A percentile compares a stretch with the other conserved stretches of the same genome.
These are phyloP conservation scores for Mucor lusitanicus DNA, from an alignment of 371 early-diverging fungal genomes.

Conservation along the genomic window DNA sequence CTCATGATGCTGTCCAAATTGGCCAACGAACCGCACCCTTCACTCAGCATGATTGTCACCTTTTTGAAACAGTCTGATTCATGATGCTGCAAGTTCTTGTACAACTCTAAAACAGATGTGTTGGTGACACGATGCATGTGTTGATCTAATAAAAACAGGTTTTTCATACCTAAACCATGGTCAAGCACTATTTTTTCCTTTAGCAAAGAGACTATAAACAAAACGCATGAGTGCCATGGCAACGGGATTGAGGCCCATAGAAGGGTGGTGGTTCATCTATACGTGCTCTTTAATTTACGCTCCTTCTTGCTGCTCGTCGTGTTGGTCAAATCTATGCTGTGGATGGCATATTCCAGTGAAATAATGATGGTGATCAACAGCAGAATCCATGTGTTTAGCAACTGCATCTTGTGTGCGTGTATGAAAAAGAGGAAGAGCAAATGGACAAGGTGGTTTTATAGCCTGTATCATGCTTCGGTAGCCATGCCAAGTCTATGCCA, in stretches of 20 bases:
- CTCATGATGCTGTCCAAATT: neutral
- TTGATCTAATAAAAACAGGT: slow-evolving; percentile 4
- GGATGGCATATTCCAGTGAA: neutral
- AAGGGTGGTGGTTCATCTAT: no score
- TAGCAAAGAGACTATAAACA: neutral
- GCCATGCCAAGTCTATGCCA: neutral
- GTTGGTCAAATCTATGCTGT: neutral
- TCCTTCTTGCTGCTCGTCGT: neutral
- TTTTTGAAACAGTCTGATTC: slow-evolving; percentile 25
- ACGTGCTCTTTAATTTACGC: neutral
- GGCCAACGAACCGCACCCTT: slow-evolving; percentile 14
- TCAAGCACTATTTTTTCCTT: slow-evolving; percentile 15
- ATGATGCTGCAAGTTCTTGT: slow-evolving; percentile 9
- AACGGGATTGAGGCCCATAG: neutral
- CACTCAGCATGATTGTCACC: slow-evolving; percentile 3
- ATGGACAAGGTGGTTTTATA: neutral
- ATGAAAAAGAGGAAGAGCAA: no score
- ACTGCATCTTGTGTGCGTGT: neutral
- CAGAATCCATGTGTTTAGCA: neutral
- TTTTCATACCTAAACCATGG: slow-evolving; percentile 25
- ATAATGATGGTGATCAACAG: neutral
- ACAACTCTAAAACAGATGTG: slow-evolving; percentile 6
- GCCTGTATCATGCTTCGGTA: neutral
- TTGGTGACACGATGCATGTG: slow-evolving; percentile 1
- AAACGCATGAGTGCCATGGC: neutral